phyloP scores from a whole-genome alignment of 129 eudicot species.

The Solidago caesia region DNA sequence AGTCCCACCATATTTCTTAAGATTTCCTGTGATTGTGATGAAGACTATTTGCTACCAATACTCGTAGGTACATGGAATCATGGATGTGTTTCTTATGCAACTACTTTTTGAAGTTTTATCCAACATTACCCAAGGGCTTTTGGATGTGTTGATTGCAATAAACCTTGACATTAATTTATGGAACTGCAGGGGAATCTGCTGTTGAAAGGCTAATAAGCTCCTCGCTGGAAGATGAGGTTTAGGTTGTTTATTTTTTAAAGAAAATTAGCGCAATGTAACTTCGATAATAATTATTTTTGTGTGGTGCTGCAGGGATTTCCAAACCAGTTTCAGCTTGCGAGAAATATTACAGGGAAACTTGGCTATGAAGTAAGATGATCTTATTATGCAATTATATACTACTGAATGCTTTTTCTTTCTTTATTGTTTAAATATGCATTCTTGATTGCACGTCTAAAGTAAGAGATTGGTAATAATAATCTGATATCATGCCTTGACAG shows the following conservation, averaged over 20 bases:
- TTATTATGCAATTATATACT: conserved; percentile 18
- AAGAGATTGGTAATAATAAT: conserved; percentile 3
- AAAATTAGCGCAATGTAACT: conserved; percentile 4
- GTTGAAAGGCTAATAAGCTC: conserved; percentile 66
- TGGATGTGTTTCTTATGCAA: conserved; percentile 12
- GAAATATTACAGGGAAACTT: conserved; percentile 47
- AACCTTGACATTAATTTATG: conserved; percentile 5
- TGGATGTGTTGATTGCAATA: conserved; percentile 16
- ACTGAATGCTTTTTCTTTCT: conserved; percentile 16
- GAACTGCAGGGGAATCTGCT: conserved; percentile 61
- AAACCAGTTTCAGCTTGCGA: conserved; percentile 58
- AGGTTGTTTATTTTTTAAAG: conserved; percentile 19
- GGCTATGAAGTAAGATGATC: conserved; percentile 54
- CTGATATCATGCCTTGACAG: neutral
- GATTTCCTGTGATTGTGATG: conserved; percentile 79
- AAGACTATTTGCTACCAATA: conserved; percentile 73
- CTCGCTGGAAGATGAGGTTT: conserved; percentile 55
- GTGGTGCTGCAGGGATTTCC: conserved; percentile 52
- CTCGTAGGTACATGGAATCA: conserved; percentile 52
- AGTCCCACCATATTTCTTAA: conserved; percentile 74
- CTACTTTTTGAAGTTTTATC: neutral
- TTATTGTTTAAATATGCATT: neutral
- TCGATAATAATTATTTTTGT: conserved; percentile 16
- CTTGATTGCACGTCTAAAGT: neutral
- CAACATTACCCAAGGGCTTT: neutral